A percentile compares a stretch with the other conserved stretches of the same genome.
phyloP scores from a whole-genome alignment of 345 rosid genomes.

The Luvunga scandens region DNA sequence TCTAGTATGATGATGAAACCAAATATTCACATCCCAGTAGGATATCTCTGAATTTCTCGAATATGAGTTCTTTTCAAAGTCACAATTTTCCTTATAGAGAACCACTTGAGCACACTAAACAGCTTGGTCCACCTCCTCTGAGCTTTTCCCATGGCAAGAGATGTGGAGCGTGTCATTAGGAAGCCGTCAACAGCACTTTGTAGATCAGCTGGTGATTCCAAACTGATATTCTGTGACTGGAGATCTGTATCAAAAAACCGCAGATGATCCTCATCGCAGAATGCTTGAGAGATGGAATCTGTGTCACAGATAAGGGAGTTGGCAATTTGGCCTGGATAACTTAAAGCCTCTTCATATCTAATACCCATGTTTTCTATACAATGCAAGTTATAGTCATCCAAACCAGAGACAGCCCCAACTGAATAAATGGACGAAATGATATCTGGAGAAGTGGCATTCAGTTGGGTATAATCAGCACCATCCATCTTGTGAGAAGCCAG shows the following conservation, averaged over 20 bases:
- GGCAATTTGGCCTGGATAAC: slow-evolving; percentile 44
- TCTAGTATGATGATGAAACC: not conserved
- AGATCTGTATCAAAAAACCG: slow-evolving; percentile 48
- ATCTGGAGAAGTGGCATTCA: slow-evolving; percentile 56
- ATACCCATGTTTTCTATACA: slow-evolving; percentile 56
- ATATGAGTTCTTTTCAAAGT: slow-evolving; percentile 33
- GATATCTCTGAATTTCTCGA: slow-evolving; percentile 35
- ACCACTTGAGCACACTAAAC: slow-evolving; percentile 77
- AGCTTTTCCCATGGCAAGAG: slow-evolving; percentile 47
- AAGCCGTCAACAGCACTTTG: slow-evolving; percentile 60
- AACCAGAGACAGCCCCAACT: slow-evolving; percentile 42
- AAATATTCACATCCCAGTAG: slow-evolving; percentile 5
- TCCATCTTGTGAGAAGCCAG: slow-evolving; percentile 42
- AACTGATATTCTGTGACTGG: slow-evolving; percentile 36
- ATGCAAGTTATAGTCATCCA: slow-evolving; percentile 59
- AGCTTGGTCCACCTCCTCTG: slow-evolving; percentile 88
- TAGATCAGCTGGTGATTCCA: slow-evolving; percentile 58
- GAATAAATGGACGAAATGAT: slow-evolving; percentile 65
- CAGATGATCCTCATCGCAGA: slow-evolving; percentile 73
- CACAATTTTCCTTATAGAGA: slow-evolving; percentile 55
- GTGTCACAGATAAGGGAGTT: slow-evolving; percentile 51
- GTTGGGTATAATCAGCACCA: slow-evolving; percentile 60
- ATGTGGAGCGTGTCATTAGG: slow-evolving; percentile 39
- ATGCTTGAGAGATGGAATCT: slow-evolving; percentile 44
- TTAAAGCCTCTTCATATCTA: slow-evolving; percentile 47